Base-by-base conservation (phyloP, 148 eudicot species). In the Fallopia convolvulus region DNA sequence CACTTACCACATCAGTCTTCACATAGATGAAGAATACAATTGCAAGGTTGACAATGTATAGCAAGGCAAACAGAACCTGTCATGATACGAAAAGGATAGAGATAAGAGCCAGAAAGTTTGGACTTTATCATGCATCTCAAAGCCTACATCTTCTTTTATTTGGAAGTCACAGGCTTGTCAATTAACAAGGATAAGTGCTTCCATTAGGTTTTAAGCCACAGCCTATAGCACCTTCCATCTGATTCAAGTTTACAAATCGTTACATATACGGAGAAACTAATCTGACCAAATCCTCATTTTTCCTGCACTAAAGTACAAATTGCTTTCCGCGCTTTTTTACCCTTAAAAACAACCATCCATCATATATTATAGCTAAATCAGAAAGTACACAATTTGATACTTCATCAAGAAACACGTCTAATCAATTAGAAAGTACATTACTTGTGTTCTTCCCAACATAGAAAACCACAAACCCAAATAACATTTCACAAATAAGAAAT, bases 21-120 rank as follows among this genome's bases (percentile, higher is more conserved):
- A 91, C 76, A 77, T 94, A 94, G 80, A 94, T 89, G 80, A 89
- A 85, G 14, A 92, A 80, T 61, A 94, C 84, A 70, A 92, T 86
- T 68, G 88, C 97, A 40, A 92, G 96, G 83, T 94, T 92, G 82
- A 91, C 81, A 78, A 94, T 82, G 87, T 94, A 94, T 71, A 94
- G 86, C 47, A 85, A 7, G 33, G 91, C 99, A 82, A 94, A 94
- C 47, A 94, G 78, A 82, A 94, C 79, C 99, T 94, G 93, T 86
- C 74, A 85, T 66, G 44, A 2, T 0, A 68, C 39, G 0, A n/a
- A 65, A 65, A 39, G 4, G 14, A 36, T 30, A 66, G 10, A 68
- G 2, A 14, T 68, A n/a, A 15, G 72, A 14, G 36, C 12, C 71
- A 17, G 4, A 17, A 68, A 68, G 44, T 39, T 39, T 39, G 20